phyloP scores from a whole-genome alignment of 805 yeast species.

The Metschnikowia proteae region DNA sequence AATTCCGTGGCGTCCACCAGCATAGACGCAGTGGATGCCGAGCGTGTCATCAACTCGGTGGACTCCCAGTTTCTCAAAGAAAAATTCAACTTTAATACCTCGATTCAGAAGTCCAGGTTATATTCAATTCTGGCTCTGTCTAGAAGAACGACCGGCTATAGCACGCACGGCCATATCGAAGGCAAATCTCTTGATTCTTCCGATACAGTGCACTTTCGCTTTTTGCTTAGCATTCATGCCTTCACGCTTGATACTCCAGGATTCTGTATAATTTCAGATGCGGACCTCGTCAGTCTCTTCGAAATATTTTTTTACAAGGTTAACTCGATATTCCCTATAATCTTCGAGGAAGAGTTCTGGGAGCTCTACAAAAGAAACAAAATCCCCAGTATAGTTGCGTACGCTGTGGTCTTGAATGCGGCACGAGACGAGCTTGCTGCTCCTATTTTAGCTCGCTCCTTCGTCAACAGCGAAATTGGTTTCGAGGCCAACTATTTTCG shows the following conservation, averaged over 20 bases:
- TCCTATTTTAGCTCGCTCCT: slow-evolving; percentile 17
- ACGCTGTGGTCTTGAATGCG: slow-evolving; percentile 41
- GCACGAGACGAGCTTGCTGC: slow-evolving; percentile 34
- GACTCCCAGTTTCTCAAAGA: slow-evolving; percentile 14
- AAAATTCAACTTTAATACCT: slow-evolving; percentile 16
- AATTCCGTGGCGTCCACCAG: slow-evolving; percentile 1
- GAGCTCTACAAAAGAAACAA: slow-evolving; percentile 29
- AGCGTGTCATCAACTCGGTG: slow-evolving; percentile 7
- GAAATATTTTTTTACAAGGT: slow-evolving; percentile 37
- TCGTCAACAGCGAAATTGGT: neutral
- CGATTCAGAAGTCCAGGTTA: slow-evolving; percentile 6
- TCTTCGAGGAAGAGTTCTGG: slow-evolving; percentile 38
- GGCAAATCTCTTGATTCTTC: slow-evolving; percentile 7
- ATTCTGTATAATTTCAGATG: slow-evolving; percentile 12
- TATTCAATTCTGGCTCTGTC: neutral
- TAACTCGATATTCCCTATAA: slow-evolving; percentile 39
- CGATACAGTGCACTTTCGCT: slow-evolving; percentile 13
- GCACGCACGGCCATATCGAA: neutral
- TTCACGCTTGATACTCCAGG: slow-evolving; percentile 19
- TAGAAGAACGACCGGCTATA: neutral
- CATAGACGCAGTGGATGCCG: neutral
- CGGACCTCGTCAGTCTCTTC: slow-evolving; percentile 23
- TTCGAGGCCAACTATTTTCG: slow-evolving; percentile 10
- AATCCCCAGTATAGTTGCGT: slow-evolving; percentile 39
- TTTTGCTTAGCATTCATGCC: slow-evolving; percentile 15